These are phyloP conservation scores for Bothriochloa decipiens DNA, from an alignment of 176 grass and related monocot genomes.

Conservation along the genomic window DNA sequence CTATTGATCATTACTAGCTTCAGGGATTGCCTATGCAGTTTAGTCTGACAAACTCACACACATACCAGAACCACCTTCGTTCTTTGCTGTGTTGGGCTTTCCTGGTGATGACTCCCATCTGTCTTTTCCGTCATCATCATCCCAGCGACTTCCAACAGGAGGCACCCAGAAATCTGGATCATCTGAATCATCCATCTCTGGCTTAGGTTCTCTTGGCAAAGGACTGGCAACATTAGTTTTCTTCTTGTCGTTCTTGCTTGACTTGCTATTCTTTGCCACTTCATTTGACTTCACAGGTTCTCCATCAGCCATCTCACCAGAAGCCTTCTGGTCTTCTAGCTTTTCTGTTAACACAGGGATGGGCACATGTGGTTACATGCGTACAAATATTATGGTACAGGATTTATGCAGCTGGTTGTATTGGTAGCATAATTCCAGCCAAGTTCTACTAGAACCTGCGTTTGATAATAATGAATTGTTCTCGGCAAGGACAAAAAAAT, in stretches of 20 bases:
- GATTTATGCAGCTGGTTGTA: slow-evolving; percentile 6
- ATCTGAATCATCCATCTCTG: slow-evolving; percentile 51
- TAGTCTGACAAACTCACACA: neutral
- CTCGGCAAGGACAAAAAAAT: neutral
- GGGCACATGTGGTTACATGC: slow-evolving; percentile 1
- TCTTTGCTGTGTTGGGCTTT: slow-evolving; percentile 35
- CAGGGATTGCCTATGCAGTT: slow-evolving; percentile 29
- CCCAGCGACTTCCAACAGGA: slow-evolving; percentile 77
- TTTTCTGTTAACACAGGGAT: slow-evolving; percentile 54
- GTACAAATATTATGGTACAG: slow-evolving; percentile 20
- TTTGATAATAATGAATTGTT: slow-evolving; percentile 26
- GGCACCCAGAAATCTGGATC: slow-evolving; percentile 83
- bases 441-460: neutral
- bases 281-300: slow-evolving; percentile 45
- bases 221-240: slow-evolving; percentile 42
- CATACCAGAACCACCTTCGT: slow-evolving; percentile 41
- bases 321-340: slow-evolving; percentile 67
- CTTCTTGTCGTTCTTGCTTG: slow-evolving; percentile 58
- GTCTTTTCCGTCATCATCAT: slow-evolving; percentile 77
- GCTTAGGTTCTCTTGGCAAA: slow-evolving; percentile 46
- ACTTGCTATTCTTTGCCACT: slow-evolving; percentile 51
- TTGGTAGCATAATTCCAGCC: neutral
- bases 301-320: slow-evolving; percentile 34
- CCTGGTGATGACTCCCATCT: slow-evolving; percentile 59
- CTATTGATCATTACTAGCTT: neutral